Conservation (phyloP, 495 filamentous ascomycete genomes). For the Podospora australis region DNA sequence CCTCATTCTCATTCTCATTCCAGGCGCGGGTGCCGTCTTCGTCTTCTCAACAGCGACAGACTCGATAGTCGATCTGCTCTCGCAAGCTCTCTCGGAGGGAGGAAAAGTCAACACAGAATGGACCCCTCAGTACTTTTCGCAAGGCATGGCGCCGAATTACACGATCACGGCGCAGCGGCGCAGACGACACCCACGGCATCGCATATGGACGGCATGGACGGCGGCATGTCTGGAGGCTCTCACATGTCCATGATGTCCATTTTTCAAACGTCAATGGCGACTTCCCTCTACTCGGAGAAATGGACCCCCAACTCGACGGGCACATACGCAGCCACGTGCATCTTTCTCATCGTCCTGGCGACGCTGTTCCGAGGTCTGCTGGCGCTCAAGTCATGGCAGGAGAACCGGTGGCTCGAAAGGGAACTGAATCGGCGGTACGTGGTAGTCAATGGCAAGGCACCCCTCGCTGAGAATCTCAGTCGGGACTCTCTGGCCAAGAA, state of each 20-base stretch:
- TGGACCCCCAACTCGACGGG: slow-evolving; percentile 68
- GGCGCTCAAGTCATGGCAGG: slow-evolving; percentile 55
- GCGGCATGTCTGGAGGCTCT: slow-evolving; percentile 10
- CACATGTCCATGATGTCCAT: slow-evolving; percentile 40
- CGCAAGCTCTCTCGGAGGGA: too few species aligned
- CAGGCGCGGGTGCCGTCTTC: too few species aligned
- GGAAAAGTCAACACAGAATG: slow-evolving; percentile 5
- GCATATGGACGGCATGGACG: background rate
- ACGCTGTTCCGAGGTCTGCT: slow-evolving; percentile 60
- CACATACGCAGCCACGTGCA: slow-evolving; percentile 75
- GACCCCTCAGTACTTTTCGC: slow-evolving; percentile 2
- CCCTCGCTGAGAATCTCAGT: slow-evolving; percentile 48
- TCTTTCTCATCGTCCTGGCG: slow-evolving; percentile 74
- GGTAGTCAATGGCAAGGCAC: slow-evolving; percentile 57
- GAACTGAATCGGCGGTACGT: slow-evolving; percentile 70
- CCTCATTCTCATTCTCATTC: too few species aligned
- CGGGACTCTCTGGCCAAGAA: slow-evolving; percentile 48
- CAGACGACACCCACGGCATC: background rate
- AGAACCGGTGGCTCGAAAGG: slow-evolving; percentile 49
- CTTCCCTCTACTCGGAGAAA: slow-evolving; percentile 62
- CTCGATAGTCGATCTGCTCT: too few species aligned
- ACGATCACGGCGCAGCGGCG: background rate
- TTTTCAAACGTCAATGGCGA: slow-evolving; percentile 61
- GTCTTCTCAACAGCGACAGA: too few species aligned
- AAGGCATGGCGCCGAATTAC: slow-evolving; percentile 2